These are phyloP conservation scores for Rhododendron mucronatum DNA, from an alignment of 148 eudicot genomes.

Conservation along the genomic window DNA sequence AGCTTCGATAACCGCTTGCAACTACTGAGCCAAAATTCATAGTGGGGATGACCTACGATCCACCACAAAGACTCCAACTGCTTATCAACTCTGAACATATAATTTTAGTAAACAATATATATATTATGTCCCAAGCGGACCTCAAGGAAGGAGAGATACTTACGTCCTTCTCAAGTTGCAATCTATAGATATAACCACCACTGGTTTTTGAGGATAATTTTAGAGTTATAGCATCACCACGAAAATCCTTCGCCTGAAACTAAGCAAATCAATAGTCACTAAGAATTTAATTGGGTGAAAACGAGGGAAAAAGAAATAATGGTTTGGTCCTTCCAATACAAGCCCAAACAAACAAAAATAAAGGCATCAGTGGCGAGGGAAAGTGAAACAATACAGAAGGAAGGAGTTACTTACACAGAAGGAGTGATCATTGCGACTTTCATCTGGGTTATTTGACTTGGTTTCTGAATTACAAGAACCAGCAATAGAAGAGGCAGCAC, in stretches of 20 bases:
- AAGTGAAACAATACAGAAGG: not conserved
- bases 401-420: not conserved
- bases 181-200: conserved; percentile 10
- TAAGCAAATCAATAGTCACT: not conserved
- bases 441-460: not conserved
- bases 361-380: not conserved
- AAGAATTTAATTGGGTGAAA: not conserved
- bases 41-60: not conserved
- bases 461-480: conserved; percentile 2
- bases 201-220: not conserved
- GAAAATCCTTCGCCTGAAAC: conserved; percentile 6
- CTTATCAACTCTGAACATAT: not conserved
- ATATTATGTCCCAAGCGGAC: not conserved
- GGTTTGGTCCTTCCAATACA: not conserved
- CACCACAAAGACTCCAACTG: not conserved
- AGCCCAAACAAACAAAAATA: not conserved
- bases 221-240: not conserved
- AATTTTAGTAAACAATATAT: not conserved
- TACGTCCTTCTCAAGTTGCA: conserved; percentile 21
- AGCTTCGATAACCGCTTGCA: not conserved
- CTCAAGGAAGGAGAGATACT: conserved; percentile 7
- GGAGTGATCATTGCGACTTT: not conserved
- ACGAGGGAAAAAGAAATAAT: not conserved
- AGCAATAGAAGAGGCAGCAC: not conserved
- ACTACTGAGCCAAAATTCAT: not conserved